Conservation (phyloP, 768 basidiomycete species). For the Pisolithus tinctorius region DNA sequence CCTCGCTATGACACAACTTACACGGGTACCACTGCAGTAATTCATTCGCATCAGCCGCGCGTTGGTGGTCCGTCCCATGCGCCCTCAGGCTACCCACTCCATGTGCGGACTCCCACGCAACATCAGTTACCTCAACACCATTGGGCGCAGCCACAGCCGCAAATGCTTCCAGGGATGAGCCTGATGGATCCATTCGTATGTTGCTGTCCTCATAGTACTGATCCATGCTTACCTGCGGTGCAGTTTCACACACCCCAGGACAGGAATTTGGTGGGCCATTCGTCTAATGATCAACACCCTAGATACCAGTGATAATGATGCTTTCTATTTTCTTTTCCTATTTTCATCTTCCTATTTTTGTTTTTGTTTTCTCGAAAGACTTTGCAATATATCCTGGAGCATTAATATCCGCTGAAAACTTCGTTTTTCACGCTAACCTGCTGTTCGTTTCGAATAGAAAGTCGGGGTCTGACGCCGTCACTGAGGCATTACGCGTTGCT, state of each 20-base stretch:
- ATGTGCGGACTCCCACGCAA: constrained; percentile 48
- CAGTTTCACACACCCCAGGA: constrained; percentile 35
- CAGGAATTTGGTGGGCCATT: constrained; percentile 41
- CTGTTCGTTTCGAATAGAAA: constrained; percentile 35
- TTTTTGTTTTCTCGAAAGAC: constrained; percentile 26
- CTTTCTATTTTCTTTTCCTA: constrained; percentile 12
- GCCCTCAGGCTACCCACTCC: constrained; percentile 25
- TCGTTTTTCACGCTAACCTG: constrained; percentile 35
- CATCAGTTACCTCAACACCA: constrained; percentile 37
- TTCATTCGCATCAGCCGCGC: constrained; percentile 32
- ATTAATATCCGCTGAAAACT: constrained; percentile 42
- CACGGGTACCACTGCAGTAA: constrained; percentile 21
- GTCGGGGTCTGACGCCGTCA: constrained; percentile 29
- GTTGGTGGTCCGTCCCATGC: constrained; percentile 28
- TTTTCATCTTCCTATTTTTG: too few species aligned
- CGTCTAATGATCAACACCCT: constrained; percentile 41
- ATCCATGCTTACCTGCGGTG: constrained; percentile 1
- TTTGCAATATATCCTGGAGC: constrained; percentile 39
- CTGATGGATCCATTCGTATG: constrained; percentile 64
- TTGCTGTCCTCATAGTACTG: constrained; percentile 6
- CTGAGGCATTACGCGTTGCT: constrained; percentile 34
- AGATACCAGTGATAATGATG: constrained; percentile 44
- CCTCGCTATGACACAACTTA: constrained; percentile 51
- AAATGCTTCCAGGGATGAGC: constrained; percentile 39
- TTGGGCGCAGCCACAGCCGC: constrained; percentile 48